Conservation (phyloP, 169 alveolate genomes). For the Eimeria sp. region DNA sequence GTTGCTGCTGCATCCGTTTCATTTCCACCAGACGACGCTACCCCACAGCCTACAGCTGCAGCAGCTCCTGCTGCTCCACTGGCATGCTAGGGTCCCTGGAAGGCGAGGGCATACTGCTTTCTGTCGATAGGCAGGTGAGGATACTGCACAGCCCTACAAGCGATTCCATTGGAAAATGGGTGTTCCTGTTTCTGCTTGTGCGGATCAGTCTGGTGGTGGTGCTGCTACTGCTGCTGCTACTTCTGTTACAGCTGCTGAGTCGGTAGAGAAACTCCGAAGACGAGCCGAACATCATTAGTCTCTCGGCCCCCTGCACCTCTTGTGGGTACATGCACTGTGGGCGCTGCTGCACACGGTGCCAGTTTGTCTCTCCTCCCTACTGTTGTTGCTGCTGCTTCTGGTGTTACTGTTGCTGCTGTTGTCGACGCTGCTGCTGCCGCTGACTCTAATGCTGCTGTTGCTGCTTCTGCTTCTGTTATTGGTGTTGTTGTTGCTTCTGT, state of each 20-base stretch:
- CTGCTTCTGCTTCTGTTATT: no score
- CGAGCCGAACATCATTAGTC: neutral
- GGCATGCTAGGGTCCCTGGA: neutral
- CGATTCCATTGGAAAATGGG: slow-evolving; percentile 46
- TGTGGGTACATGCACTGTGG: neutral
- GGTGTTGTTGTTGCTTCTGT: no score
- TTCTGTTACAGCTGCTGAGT: neutral
- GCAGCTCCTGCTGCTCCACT: slow-evolving; percentile 22
- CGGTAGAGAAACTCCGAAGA: neutral
- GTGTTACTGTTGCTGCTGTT: neutral
- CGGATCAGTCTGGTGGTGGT: neutral
- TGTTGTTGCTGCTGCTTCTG: slow-evolving; percentile 2
- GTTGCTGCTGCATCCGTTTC: slow-evolving; percentile 14
- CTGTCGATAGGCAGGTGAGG: slow-evolving; percentile 13
- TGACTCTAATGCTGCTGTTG: no score
- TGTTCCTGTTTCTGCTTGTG: neutral
- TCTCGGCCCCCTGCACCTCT: neutral
- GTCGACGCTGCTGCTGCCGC: no score
- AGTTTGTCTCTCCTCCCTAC: no score
- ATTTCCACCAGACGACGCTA: neutral
- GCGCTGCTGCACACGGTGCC: neutral
- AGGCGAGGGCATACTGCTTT: slow-evolving; percentile 53
- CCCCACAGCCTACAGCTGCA: neutral
- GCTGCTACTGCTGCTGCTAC: neutral
- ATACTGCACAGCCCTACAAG: slow-evolving; percentile 29